Conservation (phyloP, 78 protist species). For the Dictyostelium capitatum region DNA sequence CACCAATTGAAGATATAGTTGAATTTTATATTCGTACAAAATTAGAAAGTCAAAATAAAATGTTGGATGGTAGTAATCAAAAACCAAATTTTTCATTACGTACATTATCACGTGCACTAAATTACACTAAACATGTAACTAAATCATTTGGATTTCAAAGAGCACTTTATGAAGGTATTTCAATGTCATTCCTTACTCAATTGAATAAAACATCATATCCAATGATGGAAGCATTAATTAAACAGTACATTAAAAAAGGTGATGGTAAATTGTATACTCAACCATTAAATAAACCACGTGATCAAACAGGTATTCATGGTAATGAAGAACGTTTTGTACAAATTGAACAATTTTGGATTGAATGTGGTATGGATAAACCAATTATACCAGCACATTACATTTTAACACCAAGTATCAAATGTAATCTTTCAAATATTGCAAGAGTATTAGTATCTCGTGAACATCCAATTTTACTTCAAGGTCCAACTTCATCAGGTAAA, state of each 20-base stretch:
- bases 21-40: conserved; percentile 81
- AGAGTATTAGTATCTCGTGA: conserved; percentile 85
- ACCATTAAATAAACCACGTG: conserved; percentile 77
- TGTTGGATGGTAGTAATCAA: conserved; percentile 89
- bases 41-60: conserved; percentile 62
- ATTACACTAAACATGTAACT: conserved; percentile 37
- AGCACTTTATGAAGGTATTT: conserved; percentile 93
- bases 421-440: conserved; percentile 88
- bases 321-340: conserved; percentile 32
- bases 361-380: conserved; percentile 70
- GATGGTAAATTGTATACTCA: conserved; percentile 39
- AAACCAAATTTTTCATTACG: conserved; percentile 97
- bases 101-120: conserved; percentile 95
- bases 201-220: conserved; percentile 57
- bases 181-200: conserved; percentile 93
- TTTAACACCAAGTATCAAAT: conserved; percentile 85
- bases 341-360: conserved; percentile 93
- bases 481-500: conserved; percentile 96
- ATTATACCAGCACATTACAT: conserved; percentile 30
- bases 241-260: conserved; percentile 45
- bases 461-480: conserved; percentile 96
- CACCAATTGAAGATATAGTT: conserved; percentile 86
- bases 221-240: conserved; percentile 58
- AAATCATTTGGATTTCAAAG: conserved; percentile 90
- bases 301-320: background rate